Evolutionary conservation across 106 monocot genomes (phyloP).

Genomic region (Gastrodia elata): DNA sequence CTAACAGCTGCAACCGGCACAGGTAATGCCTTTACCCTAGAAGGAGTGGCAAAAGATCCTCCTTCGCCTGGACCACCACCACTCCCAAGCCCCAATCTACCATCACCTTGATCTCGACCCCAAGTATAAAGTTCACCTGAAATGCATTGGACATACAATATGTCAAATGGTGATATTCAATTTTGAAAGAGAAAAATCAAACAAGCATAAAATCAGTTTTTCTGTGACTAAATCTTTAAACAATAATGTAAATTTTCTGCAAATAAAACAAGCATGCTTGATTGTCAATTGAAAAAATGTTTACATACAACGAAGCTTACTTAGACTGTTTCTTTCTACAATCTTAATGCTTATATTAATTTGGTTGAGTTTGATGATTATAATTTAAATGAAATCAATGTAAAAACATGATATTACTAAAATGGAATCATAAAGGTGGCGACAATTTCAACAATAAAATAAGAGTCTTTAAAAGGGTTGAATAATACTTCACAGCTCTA

Average conservation of each 20-base stretch:
- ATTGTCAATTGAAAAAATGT: not conserved
- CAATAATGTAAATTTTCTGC: not conserved
- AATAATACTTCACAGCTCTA: not conserved
- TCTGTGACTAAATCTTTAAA: not conserved
- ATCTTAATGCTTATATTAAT: not conserved
- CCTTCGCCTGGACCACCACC: constrained; percentile 92
- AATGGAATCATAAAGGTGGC: not conserved
- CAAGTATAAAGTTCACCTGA: constrained; percentile 90
- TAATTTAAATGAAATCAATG: not conserved
- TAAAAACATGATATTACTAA: not conserved
- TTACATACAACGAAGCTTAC: not conserved
- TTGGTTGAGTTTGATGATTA: not conserved
- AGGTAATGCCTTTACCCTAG: constrained; percentile 70
- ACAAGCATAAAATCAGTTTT: not conserved
- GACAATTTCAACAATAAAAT: not conserved
- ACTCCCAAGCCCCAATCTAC: constrained; percentile 83
- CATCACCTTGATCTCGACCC: constrained; percentile 98
- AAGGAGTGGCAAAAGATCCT: constrained; percentile 74
- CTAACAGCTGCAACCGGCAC: constrained; percentile 59
- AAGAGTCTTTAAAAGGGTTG: not conserved
- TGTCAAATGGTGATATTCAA: not conserved
- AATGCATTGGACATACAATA: constrained; percentile 3
- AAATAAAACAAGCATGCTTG: not conserved
- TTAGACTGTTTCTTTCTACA: not conserved
- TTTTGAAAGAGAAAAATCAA: not conserved